Percentiles rank a stretch among this genome's conserved stretches.
Evolutionary conservation across 1,284 basidiomycete genomes (phyloP).

Genomic region (Pyrrhoderma lamaoense): DNA sequence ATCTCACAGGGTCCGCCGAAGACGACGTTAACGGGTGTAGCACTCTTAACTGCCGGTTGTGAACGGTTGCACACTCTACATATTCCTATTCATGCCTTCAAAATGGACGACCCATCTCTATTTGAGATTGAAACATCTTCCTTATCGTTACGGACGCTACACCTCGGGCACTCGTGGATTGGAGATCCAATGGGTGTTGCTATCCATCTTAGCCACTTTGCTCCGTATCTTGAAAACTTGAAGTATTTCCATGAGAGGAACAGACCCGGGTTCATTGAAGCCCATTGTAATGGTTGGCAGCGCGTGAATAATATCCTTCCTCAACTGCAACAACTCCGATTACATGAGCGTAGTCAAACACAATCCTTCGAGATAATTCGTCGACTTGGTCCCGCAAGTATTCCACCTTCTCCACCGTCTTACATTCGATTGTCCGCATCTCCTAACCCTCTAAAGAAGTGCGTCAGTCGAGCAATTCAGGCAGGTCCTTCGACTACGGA

Average conservation of each 20-base stretch:
- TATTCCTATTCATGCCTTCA: slow-evolving; percentile 52
- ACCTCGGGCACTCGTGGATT: slow-evolving; percentile 67
- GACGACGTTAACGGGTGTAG: slow-evolving; percentile 51
- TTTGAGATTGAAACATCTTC: slow-evolving; percentile 44
- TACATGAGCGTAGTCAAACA: slow-evolving; percentile 39
- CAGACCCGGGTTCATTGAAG: slow-evolving; percentile 58
- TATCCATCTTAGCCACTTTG: slow-evolving; percentile 66
- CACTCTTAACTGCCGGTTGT: slow-evolving; percentile 50
- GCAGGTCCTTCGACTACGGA: slow-evolving; percentile 38
- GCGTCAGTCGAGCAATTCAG: slow-evolving; percentile 40
- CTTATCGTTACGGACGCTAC: slow-evolving; percentile 53
- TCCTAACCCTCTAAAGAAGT: slow-evolving; percentile 38
- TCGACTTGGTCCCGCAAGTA: slow-evolving; percentile 17
- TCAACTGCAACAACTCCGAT: slow-evolving; percentile 56
- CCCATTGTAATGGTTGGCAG: slow-evolving; percentile 52
- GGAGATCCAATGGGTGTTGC: slow-evolving; percentile 57
- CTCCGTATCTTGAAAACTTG: slow-evolving; percentile 57
- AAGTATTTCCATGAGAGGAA: slow-evolving; percentile 72
- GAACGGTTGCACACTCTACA: slow-evolving; percentile 54
- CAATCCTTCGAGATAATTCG: slow-evolving; percentile 23
- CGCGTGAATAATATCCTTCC: slow-evolving; percentile 58
- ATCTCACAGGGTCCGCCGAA: slow-evolving; percentile 41
- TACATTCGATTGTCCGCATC: slow-evolving; percentile 44
- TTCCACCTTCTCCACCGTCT: slow-evolving; percentile 25
- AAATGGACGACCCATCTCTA: slow-evolving; percentile 39